Evolutionary conservation across 768 basidiomycete species (phyloP), one percentile per base, ranked within the genome.

Genomic region (Boletus rubroflammeus): DNA sequence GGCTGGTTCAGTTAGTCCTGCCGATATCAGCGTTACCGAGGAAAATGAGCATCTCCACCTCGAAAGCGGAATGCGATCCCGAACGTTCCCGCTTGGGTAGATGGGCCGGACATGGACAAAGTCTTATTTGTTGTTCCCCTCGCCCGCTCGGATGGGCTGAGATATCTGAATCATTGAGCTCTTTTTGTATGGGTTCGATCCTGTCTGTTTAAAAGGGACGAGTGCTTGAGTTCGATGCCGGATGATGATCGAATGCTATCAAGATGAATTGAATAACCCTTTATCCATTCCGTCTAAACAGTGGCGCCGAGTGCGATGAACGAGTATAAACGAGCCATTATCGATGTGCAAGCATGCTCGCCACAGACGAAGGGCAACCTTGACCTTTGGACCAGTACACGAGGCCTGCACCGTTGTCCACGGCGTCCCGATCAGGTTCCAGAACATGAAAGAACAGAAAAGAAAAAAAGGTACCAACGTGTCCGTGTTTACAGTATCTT

Each of bases 361-460:
- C 31, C 49, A 42, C 32, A 42, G 50, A 61, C 21, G 29, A 26
- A 42, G 53, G 44, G n/a, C n/a, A n/a, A n/a, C n/a, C n/a, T 21
- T 15, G 35, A 14, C 36, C 44, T 38, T 23, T 15, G 43, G 31
- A 44, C 36, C 6, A 15, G 32, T 11, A 38, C 40, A 40, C 39
- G 51, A 34, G 53, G 40, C 34, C 26, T 14, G 29, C 34, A 21
- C 0, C 15, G 19, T 38, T 7, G 43, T 41, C 23, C 34, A 26
- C 32, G 31, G 19, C 8, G 17, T 23, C 28, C 28, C 25, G 31
- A 44, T 47, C 19, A 51, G 23, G 39, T 43, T n/a, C 23, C 14
- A 7, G 9, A 10, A 31, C 36, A 31, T 7, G 19, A 36, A 29
- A 28, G 19, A n/a, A 31, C 36, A 23, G 29, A 46, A n/a, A 6